A percentile compares a stretch with the other conserved stretches of the same genome.
phyloP scores from a whole-genome alignment of 768 basidiomycete species.

The Termitomyces heimii region DNA sequence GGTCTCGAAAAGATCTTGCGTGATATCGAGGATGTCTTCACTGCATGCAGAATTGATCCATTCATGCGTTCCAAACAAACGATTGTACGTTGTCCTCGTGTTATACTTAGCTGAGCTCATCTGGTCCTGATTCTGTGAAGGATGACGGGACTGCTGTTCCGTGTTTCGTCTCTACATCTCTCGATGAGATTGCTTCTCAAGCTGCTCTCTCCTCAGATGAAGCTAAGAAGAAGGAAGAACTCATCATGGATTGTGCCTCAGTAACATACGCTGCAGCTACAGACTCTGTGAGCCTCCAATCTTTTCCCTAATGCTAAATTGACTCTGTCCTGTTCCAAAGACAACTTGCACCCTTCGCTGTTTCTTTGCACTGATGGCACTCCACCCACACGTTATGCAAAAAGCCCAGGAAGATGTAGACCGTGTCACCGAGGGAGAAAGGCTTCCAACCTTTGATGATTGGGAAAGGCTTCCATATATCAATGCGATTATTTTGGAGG shows the following conservation, averaged over 20 bases:
- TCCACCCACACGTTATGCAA: conserved; percentile 8
- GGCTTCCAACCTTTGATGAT: conserved; percentile 15
- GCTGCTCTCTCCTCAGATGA: conserved; percentile 1
- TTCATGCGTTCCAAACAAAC: conserved; percentile 7
- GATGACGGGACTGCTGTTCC: conserved; percentile 5
- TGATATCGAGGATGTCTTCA: conserved; percentile 5
- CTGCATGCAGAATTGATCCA: conserved; percentile 5
- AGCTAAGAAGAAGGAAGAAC: conserved; percentile 10
- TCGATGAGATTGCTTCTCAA: conserved; percentile 5
- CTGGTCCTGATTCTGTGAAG: not conserved
- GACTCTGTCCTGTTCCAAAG: not conserved
- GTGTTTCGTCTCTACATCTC: conserved; percentile 7
- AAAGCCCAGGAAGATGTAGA: conserved; percentile 9
- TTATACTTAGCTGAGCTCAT: not conserved
- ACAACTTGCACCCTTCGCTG: conserved; percentile 2
- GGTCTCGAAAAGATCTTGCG: not conserved
- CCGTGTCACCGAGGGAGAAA: conserved; percentile 9
- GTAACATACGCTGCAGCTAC: conserved; percentile 10
- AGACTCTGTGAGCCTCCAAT: conserved; percentile 4
- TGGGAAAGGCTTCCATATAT: conserved; percentile 14
- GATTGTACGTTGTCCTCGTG: not conserved
- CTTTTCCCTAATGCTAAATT: not conserved
- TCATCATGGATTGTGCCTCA: conserved; percentile 15
- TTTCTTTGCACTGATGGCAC: conserved; percentile 9
- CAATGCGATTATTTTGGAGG: conserved; percentile 18